These are phyloP conservation scores for Penicillium sp. DNA, from an alignment of 2,329 filamentous ascomycete genomes.

Conservation along the genomic window DNA sequence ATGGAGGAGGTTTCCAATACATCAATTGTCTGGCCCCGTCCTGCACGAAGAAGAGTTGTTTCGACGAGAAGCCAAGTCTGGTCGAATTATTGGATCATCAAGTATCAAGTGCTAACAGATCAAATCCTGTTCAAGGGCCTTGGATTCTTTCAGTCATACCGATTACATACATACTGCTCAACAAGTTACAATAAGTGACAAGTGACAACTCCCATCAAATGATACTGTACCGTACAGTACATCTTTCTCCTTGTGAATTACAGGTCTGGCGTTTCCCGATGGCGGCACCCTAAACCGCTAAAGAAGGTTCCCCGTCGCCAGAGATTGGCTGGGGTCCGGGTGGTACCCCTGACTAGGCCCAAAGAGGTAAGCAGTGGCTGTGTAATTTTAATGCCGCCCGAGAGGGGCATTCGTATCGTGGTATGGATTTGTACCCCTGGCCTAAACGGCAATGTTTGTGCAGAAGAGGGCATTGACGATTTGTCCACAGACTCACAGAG, in stretches of 20 bases:
- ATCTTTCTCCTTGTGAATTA: not conserved
- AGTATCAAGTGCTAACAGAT: not conserved
- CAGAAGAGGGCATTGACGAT: not conserved
- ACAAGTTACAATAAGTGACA: too few species aligned
- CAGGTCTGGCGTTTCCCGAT: not conserved
- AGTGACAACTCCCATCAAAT: too few species aligned
- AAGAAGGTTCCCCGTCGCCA: conserved; percentile 3
- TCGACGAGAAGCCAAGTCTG: not conserved
- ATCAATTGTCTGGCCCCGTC: not conserved
- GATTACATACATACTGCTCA: not conserved
- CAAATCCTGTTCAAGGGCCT: not conserved
- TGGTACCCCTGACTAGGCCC: conserved; percentile 26
- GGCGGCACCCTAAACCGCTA: conserved; percentile 1
- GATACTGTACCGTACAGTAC: not conserved
- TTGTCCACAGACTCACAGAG: not conserved
- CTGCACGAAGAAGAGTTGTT: not conserved
- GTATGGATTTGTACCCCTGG: not conserved
- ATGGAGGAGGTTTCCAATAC: not conserved
- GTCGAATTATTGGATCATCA: not conserved
- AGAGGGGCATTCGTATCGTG: not conserved
- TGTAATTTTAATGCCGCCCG: not conserved
- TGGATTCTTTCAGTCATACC: not conserved
- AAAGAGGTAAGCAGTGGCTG: not conserved
- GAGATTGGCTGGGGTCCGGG: conserved; percentile 8
- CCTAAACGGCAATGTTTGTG: not conserved